Percentiles rank a stretch among this genome's conserved stretches.
Conservation (phyloP, 2,329 filamentous ascomycete genomes). For the Penicillium sp. region DNA sequence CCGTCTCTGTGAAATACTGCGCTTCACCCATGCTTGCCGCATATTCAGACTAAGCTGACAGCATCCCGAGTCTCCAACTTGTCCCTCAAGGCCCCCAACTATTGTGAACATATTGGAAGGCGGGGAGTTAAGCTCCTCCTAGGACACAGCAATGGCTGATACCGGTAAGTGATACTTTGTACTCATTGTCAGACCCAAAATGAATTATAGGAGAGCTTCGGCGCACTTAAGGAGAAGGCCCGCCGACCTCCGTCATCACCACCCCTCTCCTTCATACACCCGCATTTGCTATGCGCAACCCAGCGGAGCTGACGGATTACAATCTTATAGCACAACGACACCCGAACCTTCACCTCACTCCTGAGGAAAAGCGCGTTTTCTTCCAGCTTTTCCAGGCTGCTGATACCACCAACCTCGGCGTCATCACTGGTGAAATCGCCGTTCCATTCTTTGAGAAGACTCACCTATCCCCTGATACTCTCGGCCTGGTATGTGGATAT, state of each 20-base stretch:
- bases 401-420: constrained; percentile 85
- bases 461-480: constrained; percentile 74
- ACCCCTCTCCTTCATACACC: constrained; percentile 9
- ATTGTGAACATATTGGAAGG: constrained; percentile 21
- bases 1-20: constrained; percentile 14
- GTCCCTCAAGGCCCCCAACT: constrained; percentile 18
- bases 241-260: constrained; percentile 18
- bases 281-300: constrained; percentile 3
- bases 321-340: constrained; percentile 34
- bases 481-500: constrained; percentile 74
- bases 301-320: constrained; percentile 27
- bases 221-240: constrained; percentile 28
- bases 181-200: background rate
- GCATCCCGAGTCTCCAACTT: constrained; percentile 19
- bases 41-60: constrained; percentile 25
- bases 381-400: constrained; percentile 90
- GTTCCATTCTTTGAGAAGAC: constrained; percentile 99
- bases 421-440: constrained; percentile 92
- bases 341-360: constrained; percentile 76
- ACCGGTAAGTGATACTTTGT: constrained; percentile 25
- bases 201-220: constrained; percentile 5
- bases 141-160: constrained; percentile 35
- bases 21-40: constrained; percentile 31
- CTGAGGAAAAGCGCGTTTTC: constrained; percentile 92
- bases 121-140: constrained; percentile 31